Percentiles rank a stretch among this genome's conserved stretches.
phyloP scores from a whole-genome alignment of 306 rosid genomes.

The Cucurbita ficifolia region DNA sequence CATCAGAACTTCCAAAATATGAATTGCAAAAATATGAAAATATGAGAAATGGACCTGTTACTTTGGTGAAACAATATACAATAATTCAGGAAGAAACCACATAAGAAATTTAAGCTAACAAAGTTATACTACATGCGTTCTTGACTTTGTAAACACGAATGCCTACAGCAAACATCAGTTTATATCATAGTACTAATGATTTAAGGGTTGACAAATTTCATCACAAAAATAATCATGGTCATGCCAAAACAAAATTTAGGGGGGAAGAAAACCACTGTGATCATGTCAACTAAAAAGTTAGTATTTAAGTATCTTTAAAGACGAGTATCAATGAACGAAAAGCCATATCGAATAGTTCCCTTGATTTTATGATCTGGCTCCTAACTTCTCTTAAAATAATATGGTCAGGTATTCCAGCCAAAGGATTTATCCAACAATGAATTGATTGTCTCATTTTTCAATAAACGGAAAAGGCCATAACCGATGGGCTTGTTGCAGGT shows the following conservation, averaged over 20 bases:
- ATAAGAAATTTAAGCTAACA: not conserved
- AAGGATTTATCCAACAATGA: not conserved
- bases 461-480: not conserved
- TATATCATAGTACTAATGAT: not conserved
- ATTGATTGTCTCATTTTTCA: not conserved
- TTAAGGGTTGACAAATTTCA: not conserved
- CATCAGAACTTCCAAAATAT: conserved; percentile 12
- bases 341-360: not conserved
- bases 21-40: not conserved
- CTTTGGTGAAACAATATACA: not conserved
- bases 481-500: not conserved
- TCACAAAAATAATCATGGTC: not conserved
- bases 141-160: not conserved
- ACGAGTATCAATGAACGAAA: not conserved
- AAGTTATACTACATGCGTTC: not conserved
- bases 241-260: not conserved
- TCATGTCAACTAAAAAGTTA: not conserved
- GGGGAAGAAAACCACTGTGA: not conserved
- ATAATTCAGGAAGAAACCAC: not conserved
- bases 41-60: not conserved
- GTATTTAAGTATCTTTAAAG: not conserved
- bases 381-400: not conserved
- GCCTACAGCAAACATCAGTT: not conserved
- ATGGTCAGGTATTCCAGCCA: not conserved
- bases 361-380: not conserved